Conservation (phyloP, 495 filamentous ascomycete genomes). For the Tuber brumale region DNA sequence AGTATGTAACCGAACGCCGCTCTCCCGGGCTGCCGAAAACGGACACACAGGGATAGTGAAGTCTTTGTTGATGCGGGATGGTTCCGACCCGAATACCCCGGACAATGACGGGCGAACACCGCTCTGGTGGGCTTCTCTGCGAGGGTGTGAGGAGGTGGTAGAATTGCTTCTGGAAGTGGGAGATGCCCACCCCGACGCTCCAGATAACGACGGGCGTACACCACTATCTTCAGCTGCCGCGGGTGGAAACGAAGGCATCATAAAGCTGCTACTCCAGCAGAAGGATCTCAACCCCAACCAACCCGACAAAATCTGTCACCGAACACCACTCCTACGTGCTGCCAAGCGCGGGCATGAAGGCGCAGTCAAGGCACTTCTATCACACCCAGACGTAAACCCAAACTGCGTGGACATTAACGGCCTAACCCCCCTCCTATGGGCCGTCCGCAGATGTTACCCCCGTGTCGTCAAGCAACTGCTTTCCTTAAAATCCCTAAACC, state of each 20-base stretch:
- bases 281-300: slow-evolving; percentile 12
- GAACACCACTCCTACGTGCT: slow-evolving; percentile 9
- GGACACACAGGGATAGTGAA: slow-evolving; percentile 12
- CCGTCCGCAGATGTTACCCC: neutral
- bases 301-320: neutral
- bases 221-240: slow-evolving; percentile 52
- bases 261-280: slow-evolving; percentile 46
- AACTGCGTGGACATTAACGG: neutral
- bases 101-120: slow-evolving; percentile 1
- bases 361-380: slow-evolving; percentile 12
- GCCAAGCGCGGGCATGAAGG: slow-evolving; percentile 9
- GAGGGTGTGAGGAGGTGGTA: slow-evolving; percentile 8
- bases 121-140: slow-evolving; percentile 10
- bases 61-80: slow-evolving; percentile 11
- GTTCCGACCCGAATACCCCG: slow-evolving; percentile 10
- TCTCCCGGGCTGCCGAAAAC: slow-evolving; percentile 14
- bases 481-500: neutral
- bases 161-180: slow-evolving; percentile 19
- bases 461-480: neutral
- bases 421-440: neutral
- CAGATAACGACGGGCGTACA: slow-evolving; percentile 46
- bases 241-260: slow-evolving; percentile 50
- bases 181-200: slow-evolving; percentile 42
- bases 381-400: neutral
- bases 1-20: slow-evolving; percentile 8